Evolutionary conservation across 129 eudicot species (phyloP).

Genomic region (Oenanthe sinensis): DNA sequence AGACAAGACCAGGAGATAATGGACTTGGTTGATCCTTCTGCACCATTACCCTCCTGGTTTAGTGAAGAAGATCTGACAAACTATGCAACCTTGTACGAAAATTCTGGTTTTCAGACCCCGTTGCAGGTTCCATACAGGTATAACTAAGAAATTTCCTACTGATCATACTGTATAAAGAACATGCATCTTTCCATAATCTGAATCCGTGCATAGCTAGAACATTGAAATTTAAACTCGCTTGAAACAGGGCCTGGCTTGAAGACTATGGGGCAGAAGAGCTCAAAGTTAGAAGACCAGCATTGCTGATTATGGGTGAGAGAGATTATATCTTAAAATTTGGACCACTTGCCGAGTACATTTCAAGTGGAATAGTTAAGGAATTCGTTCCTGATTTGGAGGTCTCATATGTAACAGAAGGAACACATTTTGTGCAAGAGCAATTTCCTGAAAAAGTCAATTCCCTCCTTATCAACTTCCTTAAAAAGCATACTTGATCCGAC

Average conservation of each 20-base stretch:
- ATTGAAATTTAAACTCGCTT: neutral
- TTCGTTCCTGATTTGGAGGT: slow-evolving; percentile 30
- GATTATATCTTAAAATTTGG: slow-evolving; percentile 40
- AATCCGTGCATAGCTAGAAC: neutral
- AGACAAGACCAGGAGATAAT: slow-evolving; percentile 36
- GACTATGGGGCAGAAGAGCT: slow-evolving; percentile 31
- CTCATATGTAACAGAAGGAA: slow-evolving; percentile 27
- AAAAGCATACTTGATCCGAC: slow-evolving; percentile 22
- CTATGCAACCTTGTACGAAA: slow-evolving; percentile 33
- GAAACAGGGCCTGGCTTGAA: slow-evolving; percentile 26
- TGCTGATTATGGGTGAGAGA: slow-evolving; percentile 40
- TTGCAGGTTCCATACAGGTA: slow-evolving; percentile 48
- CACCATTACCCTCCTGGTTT: slow-evolving; percentile 45
- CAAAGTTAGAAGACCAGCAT: slow-evolving; percentile 29
- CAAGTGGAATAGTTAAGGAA: slow-evolving; percentile 26
- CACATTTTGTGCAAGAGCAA: slow-evolving; percentile 48
- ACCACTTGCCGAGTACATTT: slow-evolving; percentile 20
- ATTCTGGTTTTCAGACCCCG: slow-evolving; percentile 36
- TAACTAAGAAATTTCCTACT: neutral
- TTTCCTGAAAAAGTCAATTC: slow-evolving; percentile 35
- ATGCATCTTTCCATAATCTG: neutral
- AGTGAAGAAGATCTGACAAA: slow-evolving; percentile 38
- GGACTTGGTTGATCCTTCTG: slow-evolving; percentile 35
- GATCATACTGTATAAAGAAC: neutral
- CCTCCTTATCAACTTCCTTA: slow-evolving; percentile 31